Conservation (phyloP, 2,329 filamentous ascomycete genomes). For the Trichophyton mentagrophytes region DNA sequence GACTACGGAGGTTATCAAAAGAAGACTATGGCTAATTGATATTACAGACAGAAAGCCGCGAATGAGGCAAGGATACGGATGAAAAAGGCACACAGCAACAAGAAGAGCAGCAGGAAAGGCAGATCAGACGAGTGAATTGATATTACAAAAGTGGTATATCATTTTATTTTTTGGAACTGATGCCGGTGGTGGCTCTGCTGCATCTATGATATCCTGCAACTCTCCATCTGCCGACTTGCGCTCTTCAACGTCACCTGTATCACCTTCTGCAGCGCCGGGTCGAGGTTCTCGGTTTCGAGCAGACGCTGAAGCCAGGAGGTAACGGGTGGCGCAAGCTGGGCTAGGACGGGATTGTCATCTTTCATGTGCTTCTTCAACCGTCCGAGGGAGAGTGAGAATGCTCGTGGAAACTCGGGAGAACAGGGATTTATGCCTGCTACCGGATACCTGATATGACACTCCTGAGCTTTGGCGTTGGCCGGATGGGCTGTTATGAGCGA, state of each 20-base stretch:
- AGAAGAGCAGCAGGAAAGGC: slow-evolving; percentile 44
- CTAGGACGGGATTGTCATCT: slow-evolving; percentile 19
- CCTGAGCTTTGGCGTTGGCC: slow-evolving; percentile 49
- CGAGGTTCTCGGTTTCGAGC: slow-evolving; percentile 34
- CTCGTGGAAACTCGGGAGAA: slow-evolving; percentile 59
- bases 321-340: slow-evolving; percentile 34
- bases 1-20: not conserved
- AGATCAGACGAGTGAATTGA: slow-evolving; percentile 9
- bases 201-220: not conserved
- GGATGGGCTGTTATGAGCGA: slow-evolving; percentile 49
- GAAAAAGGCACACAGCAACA: slow-evolving; percentile 50
- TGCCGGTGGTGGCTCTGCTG: not conserved
- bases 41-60: slow-evolving; percentile 40
- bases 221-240: slow-evolving; percentile 18
- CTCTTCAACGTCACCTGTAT: slow-evolving; percentile 30
- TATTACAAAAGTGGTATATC: not conserved
- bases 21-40: not conserved
- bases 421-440: slow-evolving; percentile 51
- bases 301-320: slow-evolving; percentile 39
- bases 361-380: slow-evolving; percentile 44
- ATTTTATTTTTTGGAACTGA: not conserved
- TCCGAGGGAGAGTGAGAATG: slow-evolving; percentile 52
- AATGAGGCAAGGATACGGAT: slow-evolving; percentile 44
- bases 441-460: slow-evolving; percentile 59
- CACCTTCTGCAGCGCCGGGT: slow-evolving; percentile 43